Evolutionary conservation across 23 red algal species (phyloP).

Genomic region (Gracilariopsis chorda): DNA sequence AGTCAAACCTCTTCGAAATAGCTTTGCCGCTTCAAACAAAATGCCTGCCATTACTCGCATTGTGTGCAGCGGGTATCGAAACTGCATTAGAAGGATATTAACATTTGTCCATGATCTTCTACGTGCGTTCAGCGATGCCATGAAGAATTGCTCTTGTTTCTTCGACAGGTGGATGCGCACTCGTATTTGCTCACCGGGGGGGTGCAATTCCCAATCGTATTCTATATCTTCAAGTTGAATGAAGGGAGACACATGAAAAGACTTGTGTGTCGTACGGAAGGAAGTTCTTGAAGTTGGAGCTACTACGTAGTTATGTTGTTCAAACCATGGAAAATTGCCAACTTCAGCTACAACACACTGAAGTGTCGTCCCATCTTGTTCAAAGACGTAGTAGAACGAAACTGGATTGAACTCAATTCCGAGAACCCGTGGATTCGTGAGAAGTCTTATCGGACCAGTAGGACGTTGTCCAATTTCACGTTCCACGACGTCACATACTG

Average conservation of each 20-base stretch:
- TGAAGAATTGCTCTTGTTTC: slow-evolving; percentile 37
- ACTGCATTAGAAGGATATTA: slow-evolving; percentile 49
- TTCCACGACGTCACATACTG: slow-evolving; percentile 56
- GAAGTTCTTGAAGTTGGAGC: neutral
- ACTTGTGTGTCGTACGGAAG: slow-evolving; percentile 58
- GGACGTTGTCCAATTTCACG: slow-evolving; percentile 51
- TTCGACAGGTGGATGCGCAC: slow-evolving; percentile 49
- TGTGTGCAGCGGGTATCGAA: slow-evolving; percentile 77
- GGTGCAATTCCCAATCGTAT: slow-evolving; percentile 78
- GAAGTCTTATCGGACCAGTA: slow-evolving; percentile 60
- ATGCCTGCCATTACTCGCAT: slow-evolving; percentile 75
- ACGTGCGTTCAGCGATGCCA: slow-evolving; percentile 56
- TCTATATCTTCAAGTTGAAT: slow-evolving; percentile 67
- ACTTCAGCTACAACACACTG: slow-evolving; percentile 86
- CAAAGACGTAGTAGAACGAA: slow-evolving; percentile 93
- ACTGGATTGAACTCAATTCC: slow-evolving; percentile 97
- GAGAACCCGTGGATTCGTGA: slow-evolving; percentile 79
- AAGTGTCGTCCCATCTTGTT: slow-evolving; percentile 39
- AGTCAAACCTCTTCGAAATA: slow-evolving; percentile 65
- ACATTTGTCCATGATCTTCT: slow-evolving; percentile 20
- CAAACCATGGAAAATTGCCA: slow-evolving; percentile 98
- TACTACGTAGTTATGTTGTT: slow-evolving; percentile 88
- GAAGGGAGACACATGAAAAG: slow-evolving; percentile 99
- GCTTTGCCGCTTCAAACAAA: slow-evolving; percentile 72
- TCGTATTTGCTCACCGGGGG: slow-evolving; percentile 45